Base-by-base conservation (phyloP, 139 green algal species). In the Tetraselmis striata region DNA sequence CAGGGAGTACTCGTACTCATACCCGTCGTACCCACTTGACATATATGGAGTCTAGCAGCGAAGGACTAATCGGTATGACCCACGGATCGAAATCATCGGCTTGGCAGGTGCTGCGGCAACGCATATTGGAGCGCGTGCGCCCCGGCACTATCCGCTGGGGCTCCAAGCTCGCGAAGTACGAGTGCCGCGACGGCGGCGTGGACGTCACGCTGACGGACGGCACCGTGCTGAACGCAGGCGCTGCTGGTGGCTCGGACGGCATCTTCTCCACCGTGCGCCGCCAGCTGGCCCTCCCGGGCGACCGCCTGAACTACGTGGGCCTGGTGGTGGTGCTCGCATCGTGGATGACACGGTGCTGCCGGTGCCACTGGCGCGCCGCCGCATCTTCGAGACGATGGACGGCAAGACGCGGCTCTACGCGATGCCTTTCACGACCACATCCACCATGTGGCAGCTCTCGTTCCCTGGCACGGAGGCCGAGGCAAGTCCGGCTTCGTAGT, bases 371-470 rank as follows among this genome's bases (percentile, higher is more conserved):
- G 29, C 83, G 29, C 29, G 79, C 22, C 79, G 83, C 26, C 79
- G 83, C 1, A 84, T 87, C 75, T 87, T 87, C 77, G 83, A 87
- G 77, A 87, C 83, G 27, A 79, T 87, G 0, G 83, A 87, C n/a
- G 83, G 83, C 28, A 29, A 76, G 11, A 82, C 83, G 75, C 83
- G 83, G 11, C 79, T 87, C 32, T 87, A 87, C 79, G 79, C 79
- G 11, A 87, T 87, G 83, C 83, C 83, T 18, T 87, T 87, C 75
- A 87, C 83, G 5, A 84, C 79, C 23, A 82, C 32, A 1, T 84
- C 79, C 5, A 87, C 83, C 32, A 87, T 87, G 83, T 87, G 83
- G 83, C 83, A 87, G 58, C 76, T 87, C 18, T 87, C 83, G 32
- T 87, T 87, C 27, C 83, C 83, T 11, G 75, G n/a, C 27, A 29